phyloP scores from a whole-genome alignment of 2,329 filamentous ascomycete species.

The Fusarium sp. region DNA sequence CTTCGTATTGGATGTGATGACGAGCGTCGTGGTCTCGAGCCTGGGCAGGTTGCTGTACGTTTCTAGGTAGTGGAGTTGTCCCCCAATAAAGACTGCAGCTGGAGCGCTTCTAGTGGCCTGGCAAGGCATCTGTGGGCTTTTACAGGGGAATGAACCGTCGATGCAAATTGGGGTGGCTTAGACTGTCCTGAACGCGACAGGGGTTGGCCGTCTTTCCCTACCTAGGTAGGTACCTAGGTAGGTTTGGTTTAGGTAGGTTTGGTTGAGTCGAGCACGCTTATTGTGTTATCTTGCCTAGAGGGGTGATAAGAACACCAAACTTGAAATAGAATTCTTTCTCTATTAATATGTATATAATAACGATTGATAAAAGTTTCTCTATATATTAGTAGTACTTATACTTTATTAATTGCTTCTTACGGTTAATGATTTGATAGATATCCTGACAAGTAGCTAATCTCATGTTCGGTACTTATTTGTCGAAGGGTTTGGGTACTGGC shows the following conservation, averaged over 20 bases:
- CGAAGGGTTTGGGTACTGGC: background rate
- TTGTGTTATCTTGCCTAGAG: background rate
- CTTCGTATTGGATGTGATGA: slow-evolving; percentile 29
- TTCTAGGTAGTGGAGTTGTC: slow-evolving; percentile 19
- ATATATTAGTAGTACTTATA: too few relatives aligned
- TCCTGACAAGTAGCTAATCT: too few relatives aligned
- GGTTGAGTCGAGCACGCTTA: slow-evolving; percentile 2
- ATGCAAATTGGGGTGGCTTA: slow-evolving; percentile 38
- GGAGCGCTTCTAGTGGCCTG: slow-evolving; percentile 19
- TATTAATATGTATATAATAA: too few relatives aligned
- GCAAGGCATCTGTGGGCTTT: slow-evolving; percentile 12
- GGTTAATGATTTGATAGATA: too few relatives aligned
- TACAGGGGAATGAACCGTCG: slow-evolving; percentile 16
- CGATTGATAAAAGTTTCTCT: too few relatives aligned
- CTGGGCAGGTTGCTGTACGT: slow-evolving; percentile 20
- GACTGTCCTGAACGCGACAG: slow-evolving; percentile 18
- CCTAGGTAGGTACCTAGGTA: background rate
- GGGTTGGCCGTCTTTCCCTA: slow-evolving; percentile 24
- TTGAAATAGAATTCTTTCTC: too few relatives aligned
- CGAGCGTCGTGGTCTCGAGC: slow-evolving; percentile 13
- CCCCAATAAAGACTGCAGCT: slow-evolving; percentile 12
- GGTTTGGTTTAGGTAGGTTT: background rate
- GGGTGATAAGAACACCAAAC: too few relatives aligned
- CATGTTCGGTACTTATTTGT: too few relatives aligned
- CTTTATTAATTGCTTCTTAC: too few relatives aligned